Conservation (phyloP, 2,329 filamentous ascomycete species). For the Fusarium fracticaudum region DNA sequence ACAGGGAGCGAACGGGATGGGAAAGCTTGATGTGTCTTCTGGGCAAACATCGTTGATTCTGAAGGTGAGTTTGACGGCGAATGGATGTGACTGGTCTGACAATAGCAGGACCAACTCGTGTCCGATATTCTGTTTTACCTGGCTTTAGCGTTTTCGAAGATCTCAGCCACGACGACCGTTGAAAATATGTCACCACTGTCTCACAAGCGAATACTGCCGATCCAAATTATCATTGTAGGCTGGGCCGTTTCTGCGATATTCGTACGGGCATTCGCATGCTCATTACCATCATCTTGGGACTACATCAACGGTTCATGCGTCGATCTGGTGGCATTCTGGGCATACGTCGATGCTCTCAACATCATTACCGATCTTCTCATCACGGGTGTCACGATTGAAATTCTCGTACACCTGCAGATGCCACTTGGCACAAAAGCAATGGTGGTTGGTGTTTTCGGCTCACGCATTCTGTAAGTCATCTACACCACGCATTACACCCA, state of each 20-base stretch:
- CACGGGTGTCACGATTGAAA: not conserved
- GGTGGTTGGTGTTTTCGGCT: conserved; percentile 9
- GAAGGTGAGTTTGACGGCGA: not conserved
- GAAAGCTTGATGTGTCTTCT: not conserved
- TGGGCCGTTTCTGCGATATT: not conserved
- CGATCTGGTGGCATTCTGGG: conserved; percentile 7
- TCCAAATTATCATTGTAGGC: not conserved
- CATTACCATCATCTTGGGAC: not conserved
- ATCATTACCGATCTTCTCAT: not conserved
- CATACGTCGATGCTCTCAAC: not conserved
- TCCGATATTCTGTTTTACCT: conserved; percentile 5
- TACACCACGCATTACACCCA: too few species aligned
- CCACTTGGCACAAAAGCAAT: not conserved
- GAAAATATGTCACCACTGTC: conserved; percentile 4
- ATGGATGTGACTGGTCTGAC: not conserved
- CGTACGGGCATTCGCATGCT: not conserved
- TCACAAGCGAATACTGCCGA: not conserved
- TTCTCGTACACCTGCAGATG: not conserved
- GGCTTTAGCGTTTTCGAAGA: not conserved
- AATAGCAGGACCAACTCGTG: not conserved
- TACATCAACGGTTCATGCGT: conserved; percentile 9
- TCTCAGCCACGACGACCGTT: conserved; percentile 5
- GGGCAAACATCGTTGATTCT: not conserved
- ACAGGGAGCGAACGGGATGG: not conserved
- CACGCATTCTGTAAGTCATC: not conserved